Evolutionary conservation across 257 asterid genomes (phyloP), one percentile per base, ranked within the genome.

Genomic region (Lavandula angustifolia): DNA sequence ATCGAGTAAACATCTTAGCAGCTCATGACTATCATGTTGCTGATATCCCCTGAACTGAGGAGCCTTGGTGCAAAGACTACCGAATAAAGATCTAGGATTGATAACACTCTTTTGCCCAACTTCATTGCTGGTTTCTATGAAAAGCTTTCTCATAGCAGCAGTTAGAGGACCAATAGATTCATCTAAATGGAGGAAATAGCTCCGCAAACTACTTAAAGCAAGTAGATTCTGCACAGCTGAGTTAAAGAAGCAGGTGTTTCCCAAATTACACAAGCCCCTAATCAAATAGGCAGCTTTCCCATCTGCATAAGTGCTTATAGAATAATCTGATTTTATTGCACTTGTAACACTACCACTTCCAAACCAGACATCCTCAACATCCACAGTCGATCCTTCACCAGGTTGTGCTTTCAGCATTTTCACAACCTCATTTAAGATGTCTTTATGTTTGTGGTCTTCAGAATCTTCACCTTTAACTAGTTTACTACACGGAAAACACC

Each of bases 21-120:
- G 65, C 78, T 92, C 99, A 35, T 92, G 97, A 73, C 99, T 87
- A 76, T 92, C 99, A 16, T 92, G 99, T 52, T 92, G 99, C 63
- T 87, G 94, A 81, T 75, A 89, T 66, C 97, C 99, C 76, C 79
- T 86, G 69, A 92, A 92, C 70, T 87, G 95, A 13, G 99, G 95
- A 67, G 92, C 84, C 73, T 87, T 92, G 3, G 82, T 68, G 65
- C 96, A 92, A 51, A 92, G 74, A 70, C 82, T 80, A 22, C 94
- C 87, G 68, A 85, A 84, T 69, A 92, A 76, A 10, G 91, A 75
- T 72, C 78, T 83, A 32, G 99, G 99, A 76, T 79, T 84, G 49
- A 92, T 72, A 54, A 72, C 81, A 46, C 82, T 70, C 78, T 72
- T 85, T 58, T 65, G 73, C 47, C 85, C 80, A 73, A 77, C 59